phyloP scores from a whole-genome alignment of 192 early-diverging fungal genomes.

The Coemansia umbellata region DNA sequence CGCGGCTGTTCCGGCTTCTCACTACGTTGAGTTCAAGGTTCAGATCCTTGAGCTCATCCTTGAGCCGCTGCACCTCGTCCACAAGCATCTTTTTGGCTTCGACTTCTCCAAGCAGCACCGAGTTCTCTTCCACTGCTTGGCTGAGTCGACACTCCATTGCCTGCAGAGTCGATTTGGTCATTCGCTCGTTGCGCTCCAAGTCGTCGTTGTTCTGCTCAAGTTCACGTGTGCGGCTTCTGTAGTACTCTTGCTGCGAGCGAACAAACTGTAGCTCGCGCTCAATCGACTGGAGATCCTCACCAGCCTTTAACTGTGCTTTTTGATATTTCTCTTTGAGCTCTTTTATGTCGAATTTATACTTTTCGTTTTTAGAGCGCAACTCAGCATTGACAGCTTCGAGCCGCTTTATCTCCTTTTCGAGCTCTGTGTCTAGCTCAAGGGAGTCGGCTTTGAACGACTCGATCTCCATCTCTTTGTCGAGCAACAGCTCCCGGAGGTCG shows the following conservation, averaged over 20 bases:
- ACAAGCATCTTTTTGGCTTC: conserved; percentile 62
- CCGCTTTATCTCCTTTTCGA: conserved; percentile 67
- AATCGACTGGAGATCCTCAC: conserved; percentile 61
- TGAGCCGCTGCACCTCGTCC: conserved; percentile 71
- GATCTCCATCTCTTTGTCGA: conserved; percentile 56
- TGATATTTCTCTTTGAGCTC: conserved; percentile 76
- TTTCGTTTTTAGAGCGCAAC: conserved; percentile 61
- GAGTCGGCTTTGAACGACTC: conserved; percentile 66
- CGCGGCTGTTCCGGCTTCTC: conserved; percentile 41
- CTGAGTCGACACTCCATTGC: conserved; percentile 70
- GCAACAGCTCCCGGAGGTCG: conserved; percentile 53
- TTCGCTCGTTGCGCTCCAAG: conserved; percentile 66
- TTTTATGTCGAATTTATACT: conserved; percentile 60
- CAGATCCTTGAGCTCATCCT: conserved; percentile 68
- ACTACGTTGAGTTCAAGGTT: conserved; percentile 54
- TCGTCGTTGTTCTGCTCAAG: conserved; percentile 78
- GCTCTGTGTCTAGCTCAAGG: conserved; percentile 65
- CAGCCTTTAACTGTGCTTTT: conserved; percentile 61
- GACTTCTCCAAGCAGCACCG: conserved; percentile 63
- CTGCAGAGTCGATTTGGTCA: conserved; percentile 61
- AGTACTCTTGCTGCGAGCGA: conserved; percentile 63
- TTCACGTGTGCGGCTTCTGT: conserved; percentile 67
- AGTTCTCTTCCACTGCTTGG: conserved; percentile 65
- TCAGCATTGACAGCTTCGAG: conserved; percentile 65
- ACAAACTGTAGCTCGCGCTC: conserved; percentile 72